Base-by-base conservation (phyloP, 306 rosid species). In the Gastrolobium villosum region DNA sequence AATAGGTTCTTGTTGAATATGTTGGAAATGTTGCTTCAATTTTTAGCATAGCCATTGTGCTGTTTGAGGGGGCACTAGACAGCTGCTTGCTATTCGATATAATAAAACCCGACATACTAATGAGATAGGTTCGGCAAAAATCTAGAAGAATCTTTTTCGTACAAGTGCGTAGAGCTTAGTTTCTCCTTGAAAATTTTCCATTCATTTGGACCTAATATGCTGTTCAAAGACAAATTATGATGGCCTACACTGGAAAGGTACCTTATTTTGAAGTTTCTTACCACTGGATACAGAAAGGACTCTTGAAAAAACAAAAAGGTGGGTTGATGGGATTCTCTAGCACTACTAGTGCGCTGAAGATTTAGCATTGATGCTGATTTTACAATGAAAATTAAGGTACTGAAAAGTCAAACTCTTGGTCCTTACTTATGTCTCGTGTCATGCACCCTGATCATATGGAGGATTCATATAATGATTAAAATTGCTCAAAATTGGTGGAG, bases 241-340 rank as follows among this genome's bases (percentile, higher is more conserved):
- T 55, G 65, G 11, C 10, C 11, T 45, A 34, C 53, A 28, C 52
- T 14, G 52, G 30, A 11, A 52, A 70, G 46, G 6, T 15, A 49
- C 61, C 34, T 35, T 14, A 35, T 73, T 48, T 62, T 5, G 8
- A 44, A 30, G 30, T 60, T 68, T 69, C 40, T 15, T 77, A 41
- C 59, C 48, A 10, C 48, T 41, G 57, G n/a, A 10, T 48, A 76
- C 34, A 77, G 67, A 80, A 72, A 54, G n/a, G 56, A 13, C 2
- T 80, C 53, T 34, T 65, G 52, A 37, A 44, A 14, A 61, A 34
- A 45, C 5, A 54, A 72, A 44, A 63, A 39, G 8, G 15, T 54
- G 34, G 11, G 35, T 48, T 79, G 65, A 71, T 28, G 43, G 59
- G 67, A 72, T 52, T 5, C 64, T 72, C 67, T 62, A 15, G 15